phyloP scores from a whole-genome alignment of 768 basidiomycete genomes.

The Coprinellus micaceus region DNA sequence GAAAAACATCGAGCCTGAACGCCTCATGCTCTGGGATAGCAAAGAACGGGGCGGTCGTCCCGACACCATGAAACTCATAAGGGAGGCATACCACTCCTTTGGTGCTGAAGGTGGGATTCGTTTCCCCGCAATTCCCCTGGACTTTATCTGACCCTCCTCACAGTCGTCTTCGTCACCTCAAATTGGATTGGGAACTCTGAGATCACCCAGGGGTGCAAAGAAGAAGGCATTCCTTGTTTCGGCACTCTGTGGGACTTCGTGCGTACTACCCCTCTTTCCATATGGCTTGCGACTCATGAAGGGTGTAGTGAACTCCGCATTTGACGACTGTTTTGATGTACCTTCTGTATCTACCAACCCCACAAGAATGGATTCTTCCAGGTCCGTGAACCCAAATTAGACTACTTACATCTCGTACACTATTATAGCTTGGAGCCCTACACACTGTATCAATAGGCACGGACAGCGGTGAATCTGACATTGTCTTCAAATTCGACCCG shows the following conservation, averaged over 20 bases:
- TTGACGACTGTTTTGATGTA: not conserved
- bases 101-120: conserved; percentile 56
- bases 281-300: not conserved
- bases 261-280: conserved; percentile 15
- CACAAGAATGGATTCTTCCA: not conserved
- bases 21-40: conserved; percentile 74
- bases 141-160: conserved; percentile 5
- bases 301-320: conserved; percentile 16
- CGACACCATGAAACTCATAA: conserved; percentile 72
- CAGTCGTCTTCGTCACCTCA: conserved; percentile 82
- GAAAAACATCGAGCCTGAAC: conserved; percentile 68
- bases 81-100: conserved; percentile 65
- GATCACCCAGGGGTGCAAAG: conserved; percentile 76
- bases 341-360: not conserved
- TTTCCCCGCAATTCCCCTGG: not conserved
- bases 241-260: conserved; percentile 73
- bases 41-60: conserved; percentile 71
- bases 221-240: conserved; percentile 61
- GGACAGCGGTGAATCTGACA: not conserved
- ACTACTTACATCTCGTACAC: conserved; percentile 12
- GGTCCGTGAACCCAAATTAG: not conserved
- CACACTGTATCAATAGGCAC: conserved; percentile 28
- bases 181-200: conserved; percentile 76
- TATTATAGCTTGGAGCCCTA: conserved; percentile 23
- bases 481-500: conserved; percentile 7